Base-by-base conservation (phyloP, 2,329 filamentous ascomycete species). In the Ceratocystis papillata region DNA sequence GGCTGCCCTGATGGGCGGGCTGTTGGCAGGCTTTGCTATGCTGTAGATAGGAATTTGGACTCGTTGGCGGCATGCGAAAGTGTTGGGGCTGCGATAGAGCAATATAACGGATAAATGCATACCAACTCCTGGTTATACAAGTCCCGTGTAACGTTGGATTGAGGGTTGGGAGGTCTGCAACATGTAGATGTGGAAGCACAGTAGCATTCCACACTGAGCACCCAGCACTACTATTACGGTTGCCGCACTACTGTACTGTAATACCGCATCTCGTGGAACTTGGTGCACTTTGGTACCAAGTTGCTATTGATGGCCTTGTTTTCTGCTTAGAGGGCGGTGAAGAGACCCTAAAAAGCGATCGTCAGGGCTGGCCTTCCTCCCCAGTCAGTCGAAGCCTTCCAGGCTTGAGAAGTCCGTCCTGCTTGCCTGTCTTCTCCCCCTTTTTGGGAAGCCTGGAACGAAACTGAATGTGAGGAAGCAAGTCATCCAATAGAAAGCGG, bases 21-120 rank as follows among this genome's bases (percentile, higher is more conserved):
- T 79, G 67, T 75, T 77, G 68, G 72, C 74, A 60, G 76, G 76
- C 15, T 77, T 79, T 67, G 76, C 76, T 45, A 71, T 78, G 71
- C 70, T 79, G 66, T 77, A 70, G 73, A 50, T 6, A 3, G 41
- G 12, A 41, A 41, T 4, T 15, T 15, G 37, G 37, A 41, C 12
- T 41, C 3, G 37, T 4, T 41, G 37, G 44, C n/a, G 3, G 50
- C 45, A 30, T 12, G 12, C 33, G 48, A 22, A 45, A 8, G 22
- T 37, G 55, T 33, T 25, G 33, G 41, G 7, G 44, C 10, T 45
- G 53, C 55, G 55, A 50, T 63, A 60, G 33, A 45, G 12, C 41
- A 5, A 44, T 62, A 62, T 25, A 62, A 12, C 10, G 20, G 33
- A 15, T 45, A 62, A 7, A 45, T 57, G 46, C 62, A 64, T 57